Base-by-base conservation (phyloP, 345 rosid genomes). In the Trapa incisa region DNA sequence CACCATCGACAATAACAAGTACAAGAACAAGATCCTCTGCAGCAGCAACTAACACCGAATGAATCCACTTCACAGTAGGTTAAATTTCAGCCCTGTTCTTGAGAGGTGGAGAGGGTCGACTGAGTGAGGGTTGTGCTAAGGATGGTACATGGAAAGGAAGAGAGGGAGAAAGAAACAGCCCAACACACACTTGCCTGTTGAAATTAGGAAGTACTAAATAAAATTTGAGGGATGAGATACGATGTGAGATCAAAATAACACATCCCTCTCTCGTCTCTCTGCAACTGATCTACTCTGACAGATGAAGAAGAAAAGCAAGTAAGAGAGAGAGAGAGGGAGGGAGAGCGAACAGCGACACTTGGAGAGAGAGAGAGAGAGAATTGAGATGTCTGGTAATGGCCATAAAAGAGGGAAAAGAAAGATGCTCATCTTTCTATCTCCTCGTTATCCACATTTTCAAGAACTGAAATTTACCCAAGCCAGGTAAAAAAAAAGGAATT, bases 111-210 rank as follows among this genome's bases (percentile, higher is more conserved):
- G 69, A 11, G 41, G 7, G 43, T 3, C 6, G 0, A 8, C 43
- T 1, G 42, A 6, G 42, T 3, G 42, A 6, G 42, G 42, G 42
- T 1, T 41, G 48, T 6, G 48, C 11, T 45, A 45, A 7, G 13
- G 45, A 11, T 11, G 12, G 48, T 45, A 45, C 48, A 45, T 45
- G 35, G 52, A 4, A 6, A 13, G 63, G 47, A 35, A 68, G 66
- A 47, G 29, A 72, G 60, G 66, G 71, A 73, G 71, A 75, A 70
- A 66, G 50, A 62, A 52, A 29, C 17, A 58, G 63, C 38, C 35
- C 36, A 57, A 57, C 60, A 58, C 38, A 38, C 63, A 32, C 63
- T 33, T 32, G 63, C 37, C 16, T 58, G 2, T 58, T 36, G 63
- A 58, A 10, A 12, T 11, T 32, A 35, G 37, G 35, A 58, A 58